Base-by-base conservation (phyloP, 805 yeast species). In the Metschnikowia cubensis region DNA sequence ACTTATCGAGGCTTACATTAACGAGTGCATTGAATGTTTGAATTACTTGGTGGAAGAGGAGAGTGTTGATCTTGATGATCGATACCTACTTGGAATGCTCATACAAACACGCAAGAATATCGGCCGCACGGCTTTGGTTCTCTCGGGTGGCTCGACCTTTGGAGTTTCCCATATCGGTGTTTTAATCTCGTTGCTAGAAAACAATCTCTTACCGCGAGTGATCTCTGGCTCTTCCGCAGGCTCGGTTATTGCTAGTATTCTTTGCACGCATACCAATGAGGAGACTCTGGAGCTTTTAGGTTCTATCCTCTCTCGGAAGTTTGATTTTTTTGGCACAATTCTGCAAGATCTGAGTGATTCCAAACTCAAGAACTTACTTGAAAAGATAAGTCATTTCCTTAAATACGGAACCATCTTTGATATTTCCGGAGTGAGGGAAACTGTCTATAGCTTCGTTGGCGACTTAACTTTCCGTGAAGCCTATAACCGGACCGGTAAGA, bases 191-290 rank as follows among this genome's bases (percentile, higher is more conserved):
- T 74, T 94, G 31, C 69, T 85, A 37, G 94, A 89, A 57, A 77
- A 80, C 46, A 83, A 85, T 48, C 71, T 90, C 20, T 70, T 92
- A 21, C 99, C 99, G 0, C 78, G 87, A 44, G 87, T 94, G 35
- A 82, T 94, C 14, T 87, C 96, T 43, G 99, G 99, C 1, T 87
- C 96, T 13, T 89, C 96, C 21, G 96, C 97, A 0, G 99, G 99
- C 15, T 90, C 97, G 1, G 91, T 94, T 47, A 84, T 94, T 42
- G 97, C 98, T 17, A 81, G 96, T 44, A 82, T 94, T 15, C 74
- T 94, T 42, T 89, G 96, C 61, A 84, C 87, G 15, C 89, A 86
- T 61, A 80, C 85, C 8, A 84, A 83, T 50, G 87, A 82, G 32
- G 97, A 91, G 65, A 74, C 84, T 2, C 65, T 74, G 17, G 76